Conservation (phyloP, 306 rosid species). For the Sindora glabra region DNA sequence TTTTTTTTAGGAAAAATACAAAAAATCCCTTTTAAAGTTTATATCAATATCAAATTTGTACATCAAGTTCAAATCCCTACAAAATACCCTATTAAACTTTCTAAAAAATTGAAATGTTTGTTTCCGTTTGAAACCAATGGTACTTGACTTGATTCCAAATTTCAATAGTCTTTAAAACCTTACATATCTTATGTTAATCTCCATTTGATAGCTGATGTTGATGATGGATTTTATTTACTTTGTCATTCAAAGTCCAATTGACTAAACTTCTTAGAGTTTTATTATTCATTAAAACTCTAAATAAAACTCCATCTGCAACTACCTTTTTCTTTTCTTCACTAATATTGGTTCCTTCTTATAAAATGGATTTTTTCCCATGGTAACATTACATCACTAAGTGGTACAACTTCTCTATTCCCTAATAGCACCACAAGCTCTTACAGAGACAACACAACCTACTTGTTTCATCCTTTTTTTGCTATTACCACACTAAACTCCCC, state of each 20-base stretch:
- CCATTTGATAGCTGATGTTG: too few relatives aligned
- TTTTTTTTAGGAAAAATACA: too few relatives aligned
- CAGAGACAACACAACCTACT: conserved; percentile 74
- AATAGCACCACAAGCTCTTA: conserved; percentile 55
- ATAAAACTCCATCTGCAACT: conserved; percentile 16
- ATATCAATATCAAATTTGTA: too few relatives aligned
- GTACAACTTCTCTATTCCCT: conserved; percentile 55
- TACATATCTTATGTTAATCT: too few relatives aligned
- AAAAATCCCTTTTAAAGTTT: too few relatives aligned
- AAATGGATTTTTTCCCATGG: conserved; percentile 80
- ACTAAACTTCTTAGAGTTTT: not conserved
- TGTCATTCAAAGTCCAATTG: not conserved
- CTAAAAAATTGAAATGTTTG: too few relatives aligned
- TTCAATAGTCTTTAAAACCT: too few relatives aligned
- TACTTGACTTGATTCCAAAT: too few relatives aligned
- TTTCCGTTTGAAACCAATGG: too few relatives aligned
- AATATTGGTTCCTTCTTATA: conserved; percentile 74
- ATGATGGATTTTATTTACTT: too few relatives aligned
- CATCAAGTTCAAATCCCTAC: too few relatives aligned
- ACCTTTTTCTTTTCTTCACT: conserved; percentile 53
- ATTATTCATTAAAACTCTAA: not conserved
- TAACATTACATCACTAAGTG: conserved; percentile 61
- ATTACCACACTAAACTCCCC: conserved; percentile 71
- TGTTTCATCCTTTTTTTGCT: conserved; percentile 75
- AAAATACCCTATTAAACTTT: too few relatives aligned